Percentiles rank a stretch among this genome's conserved stretches.
Evolutionary conservation across 768 basidiomycete species (phyloP).

Genomic region (Dentipellis fragilis): DNA sequence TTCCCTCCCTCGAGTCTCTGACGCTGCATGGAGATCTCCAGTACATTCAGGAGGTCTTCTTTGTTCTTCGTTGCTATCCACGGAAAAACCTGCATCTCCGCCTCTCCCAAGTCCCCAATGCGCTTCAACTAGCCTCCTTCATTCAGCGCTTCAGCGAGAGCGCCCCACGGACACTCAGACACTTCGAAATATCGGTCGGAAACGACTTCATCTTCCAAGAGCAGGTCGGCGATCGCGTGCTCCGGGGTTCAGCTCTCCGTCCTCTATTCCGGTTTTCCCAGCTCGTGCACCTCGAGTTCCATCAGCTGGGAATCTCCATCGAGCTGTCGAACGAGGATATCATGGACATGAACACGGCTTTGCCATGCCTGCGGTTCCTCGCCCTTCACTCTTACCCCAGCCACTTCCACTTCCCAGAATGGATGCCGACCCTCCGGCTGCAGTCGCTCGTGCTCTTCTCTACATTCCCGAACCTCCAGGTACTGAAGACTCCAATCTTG

Average conservation of each 20-base stretch:
- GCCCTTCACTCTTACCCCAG: background rate
- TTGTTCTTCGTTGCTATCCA: background rate
- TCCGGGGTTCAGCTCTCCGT: background rate
- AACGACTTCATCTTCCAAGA: background rate
- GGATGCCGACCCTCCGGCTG: background rate
- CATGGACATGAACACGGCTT: background rate
- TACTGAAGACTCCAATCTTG: background rate
- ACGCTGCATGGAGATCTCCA: background rate
- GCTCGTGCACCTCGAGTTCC: background rate
- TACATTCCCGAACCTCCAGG: background rate
- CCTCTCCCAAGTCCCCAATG: background rate
- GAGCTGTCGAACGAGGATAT: background rate
- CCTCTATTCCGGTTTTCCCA: background rate
- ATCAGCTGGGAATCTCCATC: background rate
- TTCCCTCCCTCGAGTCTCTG: background rate
- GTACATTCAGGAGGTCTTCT: background rate
- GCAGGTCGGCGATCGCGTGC: background rate
- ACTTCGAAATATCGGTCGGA: background rate
- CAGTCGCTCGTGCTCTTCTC: background rate
- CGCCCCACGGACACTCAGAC: background rate
- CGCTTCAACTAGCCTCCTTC: background rate
- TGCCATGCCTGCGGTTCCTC: background rate
- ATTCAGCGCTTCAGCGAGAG: background rate
- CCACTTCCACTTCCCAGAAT: background rate
- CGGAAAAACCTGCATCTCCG: background rate